These are phyloP conservation scores for Yarrowia divulgata DNA, from an alignment of 805 yeast species.

Conservation along the genomic window DNA sequence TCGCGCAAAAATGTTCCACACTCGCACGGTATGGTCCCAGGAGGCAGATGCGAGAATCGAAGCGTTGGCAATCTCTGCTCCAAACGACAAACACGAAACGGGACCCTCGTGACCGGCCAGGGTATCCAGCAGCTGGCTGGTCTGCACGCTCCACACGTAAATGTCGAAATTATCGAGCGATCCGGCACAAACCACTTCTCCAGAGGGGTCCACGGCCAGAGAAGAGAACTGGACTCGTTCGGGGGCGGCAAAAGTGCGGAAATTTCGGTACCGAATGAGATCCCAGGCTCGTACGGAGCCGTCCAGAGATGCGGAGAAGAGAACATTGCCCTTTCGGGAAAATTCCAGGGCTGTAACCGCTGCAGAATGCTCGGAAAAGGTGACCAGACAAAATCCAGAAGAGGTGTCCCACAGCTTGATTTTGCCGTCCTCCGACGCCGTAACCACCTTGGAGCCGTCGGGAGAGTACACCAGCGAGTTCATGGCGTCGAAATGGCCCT, in stretches of 20 bases:
- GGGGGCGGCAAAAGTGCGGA: slow-evolving; percentile 92
- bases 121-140: slow-evolving; percentile 86
- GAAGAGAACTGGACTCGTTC: slow-evolving; percentile 85
- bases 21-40: slow-evolving; percentile 94
- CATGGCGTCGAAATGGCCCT: slow-evolving; percentile 93
- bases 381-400: slow-evolving; percentile 90
- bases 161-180: slow-evolving; percentile 88
- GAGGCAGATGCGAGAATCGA: slow-evolving; percentile 81
- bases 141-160: slow-evolving; percentile 97
- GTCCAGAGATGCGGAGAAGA: slow-evolving; percentile 90
- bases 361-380: slow-evolving; percentile 89
- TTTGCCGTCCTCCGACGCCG: slow-evolving; percentile 96
- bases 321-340: slow-evolving; percentile 87
- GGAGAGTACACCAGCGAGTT: slow-evolving; percentile 88
- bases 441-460: slow-evolving; percentile 89
- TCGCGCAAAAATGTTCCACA: slow-evolving; percentile 92
- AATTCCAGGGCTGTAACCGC: slow-evolving; percentile 88
- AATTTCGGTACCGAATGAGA: slow-evolving; percentile 87
- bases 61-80: slow-evolving; percentile 67
- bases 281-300: slow-evolving; percentile 99
- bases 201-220: slow-evolving; percentile 95
- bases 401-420: slow-evolving; percentile 94
- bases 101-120: slow-evolving; percentile 97
- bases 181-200: slow-evolving; percentile 96
- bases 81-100: slow-evolving; percentile 84